phyloP scores from a whole-genome alignment of 2,329 filamentous ascomycete genomes.

The Fulvia fulva region DNA sequence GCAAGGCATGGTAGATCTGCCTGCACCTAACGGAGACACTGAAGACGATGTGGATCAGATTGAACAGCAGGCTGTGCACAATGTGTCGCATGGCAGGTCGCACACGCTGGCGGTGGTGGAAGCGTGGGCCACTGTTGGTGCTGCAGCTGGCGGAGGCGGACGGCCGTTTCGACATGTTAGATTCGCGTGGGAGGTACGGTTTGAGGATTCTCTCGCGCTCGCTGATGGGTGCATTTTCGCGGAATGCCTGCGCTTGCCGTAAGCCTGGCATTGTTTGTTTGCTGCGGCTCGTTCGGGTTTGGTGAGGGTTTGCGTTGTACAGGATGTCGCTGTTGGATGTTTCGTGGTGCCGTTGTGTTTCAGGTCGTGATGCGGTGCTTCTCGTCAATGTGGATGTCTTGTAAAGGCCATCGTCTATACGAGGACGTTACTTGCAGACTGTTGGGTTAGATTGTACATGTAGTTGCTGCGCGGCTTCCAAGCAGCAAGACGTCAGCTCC shows the following conservation, averaged over 20 bases:
- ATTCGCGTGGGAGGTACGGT: conserved; percentile 32
- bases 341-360: background rate
- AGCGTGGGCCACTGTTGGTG: conserved; percentile 12
- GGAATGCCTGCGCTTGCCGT: conserved; percentile 28
- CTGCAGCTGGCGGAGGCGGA: background rate
- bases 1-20: conserved; percentile 72
- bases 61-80: conserved; percentile 64
- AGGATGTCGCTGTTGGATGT: background rate
- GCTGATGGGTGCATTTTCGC: conserved; percentile 22
- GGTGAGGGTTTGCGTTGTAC: background rate
- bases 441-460: too few relatives aligned
- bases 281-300: background rate
- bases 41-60: conserved; percentile 73
- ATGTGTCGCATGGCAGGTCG: conserved; percentile 28
- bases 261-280: conserved; percentile 27
- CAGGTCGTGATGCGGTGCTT: background rate
- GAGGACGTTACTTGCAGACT: background rate
- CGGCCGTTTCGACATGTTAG: conserved; percentile 7
- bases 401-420: background rate
- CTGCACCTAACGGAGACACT: conserved; percentile 81
- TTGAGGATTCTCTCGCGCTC: conserved; percentile 32
- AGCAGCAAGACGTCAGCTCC: background rate
- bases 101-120: conserved; percentile 27
- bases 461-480: background rate
- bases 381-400: background rate